Base-by-base conservation (phyloP, 257 asterid species). In the Lavandula angustifolia region DNA sequence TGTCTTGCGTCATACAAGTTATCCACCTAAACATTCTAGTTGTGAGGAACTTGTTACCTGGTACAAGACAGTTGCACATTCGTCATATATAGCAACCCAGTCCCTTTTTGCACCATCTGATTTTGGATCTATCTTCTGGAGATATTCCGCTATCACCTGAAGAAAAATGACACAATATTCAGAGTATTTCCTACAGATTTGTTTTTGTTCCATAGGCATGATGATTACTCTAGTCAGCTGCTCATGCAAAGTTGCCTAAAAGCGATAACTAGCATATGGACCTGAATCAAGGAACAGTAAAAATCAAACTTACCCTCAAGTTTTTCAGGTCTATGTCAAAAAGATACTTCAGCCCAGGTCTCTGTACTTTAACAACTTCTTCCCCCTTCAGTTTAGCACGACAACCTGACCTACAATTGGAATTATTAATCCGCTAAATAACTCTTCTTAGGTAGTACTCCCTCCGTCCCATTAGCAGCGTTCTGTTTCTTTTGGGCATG, bases 21-120 rank as follows among this genome's bases (percentile, higher is more conserved):
- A 7, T 32, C 72, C 17, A 44, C 38, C 40, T 3, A 44, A 55
- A 67, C 49, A 44, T 55, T 46, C 10, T 18, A 56, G 47, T 46
- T 46, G 14, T 7, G 12, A 69, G 51, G 56, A 63, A 41, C 54
- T 16, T 5, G 31, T 74, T 70, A 89, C 98, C 87, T 89, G 87
- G 79, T 92, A 92, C 40, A 89, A 81, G 60, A 92, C 99, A 76
- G 59, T 89, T 29, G 97, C 97, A 62, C 99, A 92, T 76, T 92
- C 99, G 52, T 92, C 99, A 49, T 92, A 87, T 59, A 92, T 89
- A 64, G 99, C 99, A 59, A 89, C 99, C 99, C 96, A 92, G 55
- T 92, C 99, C 80, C 99, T 82, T 80, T 92, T 92, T 42, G 99
- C 99, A 67, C 99, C 99, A 71, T 92, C 99, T 6, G 99, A 92